A percentile compares a stretch with the other conserved stretches of the same genome.
Conservation (phyloP, 2,329 filamentous ascomycete genomes). For the Aspergillus arachidicola region DNA sequence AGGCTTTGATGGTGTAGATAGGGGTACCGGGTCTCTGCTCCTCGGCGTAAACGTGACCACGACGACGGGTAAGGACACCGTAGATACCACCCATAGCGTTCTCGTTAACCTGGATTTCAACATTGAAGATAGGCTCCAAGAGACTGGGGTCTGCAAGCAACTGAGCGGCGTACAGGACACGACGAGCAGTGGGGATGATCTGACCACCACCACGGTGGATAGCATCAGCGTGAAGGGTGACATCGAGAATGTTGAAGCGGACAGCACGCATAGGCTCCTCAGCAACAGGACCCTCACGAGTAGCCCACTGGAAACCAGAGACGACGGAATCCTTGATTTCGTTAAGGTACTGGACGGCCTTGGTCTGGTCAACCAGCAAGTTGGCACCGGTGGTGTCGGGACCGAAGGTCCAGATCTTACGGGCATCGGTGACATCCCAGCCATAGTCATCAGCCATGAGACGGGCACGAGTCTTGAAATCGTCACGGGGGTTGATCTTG, state of each 20-base stretch:
- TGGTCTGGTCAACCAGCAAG: conserved; percentile 98
- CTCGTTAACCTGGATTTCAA: conserved; percentile 99
- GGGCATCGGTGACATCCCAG: conserved; percentile 99
- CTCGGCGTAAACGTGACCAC: conserved; percentile 99
- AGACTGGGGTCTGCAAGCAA: conserved; percentile 90
- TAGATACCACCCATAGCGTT: conserved; percentile 99
- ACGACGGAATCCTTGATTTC: conserved; percentile 99
- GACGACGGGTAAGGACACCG: conserved; percentile 93
- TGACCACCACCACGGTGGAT: conserved; percentile 99
- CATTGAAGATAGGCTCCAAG: conserved; percentile 96
- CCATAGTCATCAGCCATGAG: conserved; percentile 93
- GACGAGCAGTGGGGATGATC: conserved; percentile 95
- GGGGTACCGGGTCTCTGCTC: conserved; percentile 98
- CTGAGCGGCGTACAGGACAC: conserved; percentile 91
- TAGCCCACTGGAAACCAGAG: conserved; percentile 99
- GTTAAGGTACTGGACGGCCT: conserved; percentile 99
- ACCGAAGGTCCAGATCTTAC: conserved; percentile 99
- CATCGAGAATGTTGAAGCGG: conserved; percentile 99
- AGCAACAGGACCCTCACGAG: conserved; percentile 92
- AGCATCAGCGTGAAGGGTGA: conserved; percentile 98
- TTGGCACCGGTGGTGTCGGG: conserved; percentile 97
- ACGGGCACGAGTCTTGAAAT: conserved; percentile 98
- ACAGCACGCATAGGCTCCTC: conserved; percentile 97
- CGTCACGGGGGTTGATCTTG: conserved; percentile 92
- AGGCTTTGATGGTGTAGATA: conserved; percentile 98